Base-by-base conservation (phyloP, 805 yeast genomes). In the Barnettozyma siamensis region DNA sequence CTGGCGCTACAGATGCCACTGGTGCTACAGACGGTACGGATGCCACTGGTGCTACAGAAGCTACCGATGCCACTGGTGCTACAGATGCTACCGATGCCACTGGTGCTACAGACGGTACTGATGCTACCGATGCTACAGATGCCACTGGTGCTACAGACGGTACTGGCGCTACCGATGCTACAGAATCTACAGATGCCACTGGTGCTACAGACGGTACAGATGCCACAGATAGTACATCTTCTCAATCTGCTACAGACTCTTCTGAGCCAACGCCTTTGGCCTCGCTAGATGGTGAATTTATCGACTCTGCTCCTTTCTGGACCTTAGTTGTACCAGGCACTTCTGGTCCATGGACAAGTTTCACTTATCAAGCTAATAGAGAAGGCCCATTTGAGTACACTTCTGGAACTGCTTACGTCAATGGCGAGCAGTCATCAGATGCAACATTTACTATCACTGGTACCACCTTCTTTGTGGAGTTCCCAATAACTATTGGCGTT, bases 401-500 rank as follows among this genome's bases (percentile, higher is more conserved):
- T 21, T 11, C 7, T 17, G 37, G 29, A 12, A 18, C 30, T 26
- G 38, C 37, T 9, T 31, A 32, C 13, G 44, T 45, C 24, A 40
- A 40, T 34, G 54, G 49, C 39, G 23, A 15, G 16, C 16, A 17
- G n/a, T 34, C 23, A 11, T 7, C 33, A 16, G 31, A n/a, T 9
- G 31, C 37, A 20, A 32, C 27, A 11, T 18, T 27, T 15, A 13
- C 34, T 8, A 12, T 33, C 24, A 29, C 38, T 24, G 38, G 36
- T 5, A 23, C 24, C 16, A 30, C 40, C 7, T 11, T 26, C 15
- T 24, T 30, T 17, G 31, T 34, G 16, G 17, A 10, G 5, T 29
- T 41, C 18, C 28, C 18, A 3, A 16, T 8, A 11, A 15, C 32
- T 10, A 40, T 47, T 38, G 46, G 42, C 18, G 50, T 50, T 42